Evolutionary conservation across 1,284 basidiomycete genomes (phyloP), one percentile per base, ranked within the genome.

Genomic region (Cutaneotrichosporon sp.): DNA sequence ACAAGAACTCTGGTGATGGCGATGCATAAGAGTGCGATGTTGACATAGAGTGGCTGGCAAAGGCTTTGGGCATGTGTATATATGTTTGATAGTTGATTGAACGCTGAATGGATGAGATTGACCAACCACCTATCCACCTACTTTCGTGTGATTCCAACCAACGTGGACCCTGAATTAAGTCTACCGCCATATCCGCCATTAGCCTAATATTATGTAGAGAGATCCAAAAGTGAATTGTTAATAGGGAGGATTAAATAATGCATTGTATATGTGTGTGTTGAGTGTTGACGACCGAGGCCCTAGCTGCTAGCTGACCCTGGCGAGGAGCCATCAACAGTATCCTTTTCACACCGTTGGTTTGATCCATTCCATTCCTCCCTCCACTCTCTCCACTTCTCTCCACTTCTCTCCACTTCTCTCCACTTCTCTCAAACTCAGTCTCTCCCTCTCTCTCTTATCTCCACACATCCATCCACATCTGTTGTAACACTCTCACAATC

Each of bases 381-480:
- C 38, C 38, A 40, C 38, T 36, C 36, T 40, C 38, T 46, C 42
- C 42, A 46, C n/a, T 46, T 18, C 42, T 46, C 42, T 11, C 42
- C 42, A 18, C 42, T 18, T 18, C 42, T 14, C 38, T 46, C 42
- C 42, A 46, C n/a, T 46, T 18, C 42, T 46, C 42, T 13, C 42
- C 42, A 21, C 42, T 18, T n/a, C 42, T 16, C 40, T 46, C 42
- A 40, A 1, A 14, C 38, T 40, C 13, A 13, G 13, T 46, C 42
- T 42, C 40, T 16, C 40, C 26, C 49, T 50, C 21, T 13, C 26
- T 13, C 49, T 11, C n/a, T 30, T n/a, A 21, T n/a, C 5, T 22
- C 49, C 10, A 51, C 49, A 26, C 49, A 51, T 46, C 57, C 57
- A 58, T 42, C 42, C 42, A 9, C 42, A 6, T n/a, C 42, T 46